Evolutionary conservation across 108 stramenopile species (phyloP), one percentile per base, ranked within the genome.

Genomic region (Skeletonema grethae): DNA sequence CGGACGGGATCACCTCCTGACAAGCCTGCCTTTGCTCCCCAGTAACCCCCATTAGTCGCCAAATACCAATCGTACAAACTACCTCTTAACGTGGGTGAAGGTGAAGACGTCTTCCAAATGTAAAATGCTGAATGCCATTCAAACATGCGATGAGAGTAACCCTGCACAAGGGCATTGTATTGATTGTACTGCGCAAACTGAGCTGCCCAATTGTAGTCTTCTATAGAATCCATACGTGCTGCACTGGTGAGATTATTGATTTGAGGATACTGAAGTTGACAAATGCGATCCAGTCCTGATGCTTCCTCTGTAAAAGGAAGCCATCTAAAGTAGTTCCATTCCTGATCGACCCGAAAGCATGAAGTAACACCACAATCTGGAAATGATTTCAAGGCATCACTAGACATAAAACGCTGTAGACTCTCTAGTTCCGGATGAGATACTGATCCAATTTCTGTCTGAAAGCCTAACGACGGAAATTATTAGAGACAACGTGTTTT

Each of bases 361-460:
- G 62, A 55, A 29, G 25, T 74, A 38, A 62, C 62, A 20, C 57
- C 67, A 67, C 73, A 68, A 11, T 38, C 28, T 13, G 65, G 72
- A 43, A 72, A 79, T 29, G 69, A 73, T 25, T n/a, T 32, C 30
- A 67, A 63, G 10, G 73, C 73, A 20, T 80, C 73, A 12, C 20
- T 43, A 58, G 59, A 63, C 53, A 61, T 65, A 41, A 61, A 75
- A 38, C 45, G 61, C 70, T 39, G 48, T 6, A 70, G 71, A 29
- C 67, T 70, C 10, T 56, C 58, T 22, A 77, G 41, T 22, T 77
- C 76, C 34, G 76, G 76, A 77, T 65, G 59, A 34, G 76, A 77
- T 13, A 77, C 76, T 4, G 76, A 77, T 50, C 86, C 86, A 25
- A 82, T 68, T 63, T 87, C 86, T n/a, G 86, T 77, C 60, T 87